These are phyloP conservation scores for Gracilaria gracilis DNA, from an alignment of 23 red algal genomes.

Conservation along the genomic window DNA sequence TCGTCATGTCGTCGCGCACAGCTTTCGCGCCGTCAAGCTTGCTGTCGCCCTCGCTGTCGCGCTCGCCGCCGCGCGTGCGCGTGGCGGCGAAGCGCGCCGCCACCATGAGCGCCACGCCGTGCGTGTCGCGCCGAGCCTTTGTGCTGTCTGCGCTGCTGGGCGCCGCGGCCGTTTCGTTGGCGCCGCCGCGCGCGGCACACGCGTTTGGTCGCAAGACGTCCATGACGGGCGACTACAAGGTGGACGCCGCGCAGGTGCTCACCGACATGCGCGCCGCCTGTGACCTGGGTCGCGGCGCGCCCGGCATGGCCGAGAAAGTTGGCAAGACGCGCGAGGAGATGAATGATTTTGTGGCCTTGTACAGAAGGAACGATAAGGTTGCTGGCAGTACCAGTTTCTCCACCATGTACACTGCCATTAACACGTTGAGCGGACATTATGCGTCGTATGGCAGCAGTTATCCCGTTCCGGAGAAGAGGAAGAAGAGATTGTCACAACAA, in stretches of 20 bases:
- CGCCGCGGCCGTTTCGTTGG: not conserved
- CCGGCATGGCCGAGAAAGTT: conserved; percentile 90
- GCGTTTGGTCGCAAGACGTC: conserved; percentile 27
- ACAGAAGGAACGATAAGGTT: conserved; percentile 92
- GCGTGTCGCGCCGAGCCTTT: conserved; percentile 45
- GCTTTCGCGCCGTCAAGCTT: conserved; percentile 19
- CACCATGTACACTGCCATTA: conserved; percentile 96
- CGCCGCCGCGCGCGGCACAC: not conserved
- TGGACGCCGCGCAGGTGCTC: conserved; percentile 80
- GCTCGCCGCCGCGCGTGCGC: not conserved
- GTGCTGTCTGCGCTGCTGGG: not conserved
- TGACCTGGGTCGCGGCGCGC: conserved; percentile 78
- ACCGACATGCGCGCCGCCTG: conserved; percentile 68
- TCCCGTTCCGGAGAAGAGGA: conserved; percentile 97
- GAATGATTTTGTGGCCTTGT: conserved; percentile 99
- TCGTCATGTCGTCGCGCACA: not conserved
- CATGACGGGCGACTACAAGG: conserved; percentile 71
- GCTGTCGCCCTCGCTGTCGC: not conserved
- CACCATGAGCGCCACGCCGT: not conserved
- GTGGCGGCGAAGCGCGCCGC: not conserved
- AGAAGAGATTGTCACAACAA: conserved; percentile 92
- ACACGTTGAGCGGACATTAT: conserved; percentile 97
- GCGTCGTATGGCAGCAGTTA: conserved; percentile 86
- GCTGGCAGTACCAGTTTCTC: conserved; percentile 79
- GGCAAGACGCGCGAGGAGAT: conserved; percentile 86